Base-by-base conservation (phyloP, 345 rosid genomes). In the Excoecaria agallocha region DNA sequence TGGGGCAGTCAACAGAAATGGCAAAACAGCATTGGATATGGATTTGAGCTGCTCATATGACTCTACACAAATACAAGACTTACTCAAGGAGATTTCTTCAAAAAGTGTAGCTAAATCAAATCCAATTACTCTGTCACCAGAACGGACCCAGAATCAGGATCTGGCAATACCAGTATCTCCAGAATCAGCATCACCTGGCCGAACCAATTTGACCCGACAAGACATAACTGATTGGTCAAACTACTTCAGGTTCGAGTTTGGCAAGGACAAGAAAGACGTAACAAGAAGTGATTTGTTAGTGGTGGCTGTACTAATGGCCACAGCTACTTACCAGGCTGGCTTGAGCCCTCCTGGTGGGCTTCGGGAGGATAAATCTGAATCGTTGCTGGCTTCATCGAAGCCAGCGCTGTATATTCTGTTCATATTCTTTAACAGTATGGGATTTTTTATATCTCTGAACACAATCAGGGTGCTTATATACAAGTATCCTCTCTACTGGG, bases 331-430 rank as follows among this genome's bases (percentile, higher is more conserved):
- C 49, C 75, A 68, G 45, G 81, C 82, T 4, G 60, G 20, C 16
- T 71, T 85, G 20, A 66, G 63, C 64, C 85, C 85, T 9, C 71
- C 76, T 1, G 84, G 73, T 12, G 83, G 80, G 22, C 54, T 82
- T 45, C 58, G 60, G 24, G 77, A 75, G 7, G 35, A 20, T 57
- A 22, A 24, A 57, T 30, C 61, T 5, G 61, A 57, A 57, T 20
- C 61, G 3, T 57, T 57, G 37, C 15, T 57, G 61, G 61, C 61
- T 41, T 41, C 45, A 41, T 41, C 45, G 7, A 41, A 41, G 6
- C 45, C 45, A 5, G 6, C 3, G 45, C 45, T 41, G 45, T 41
- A 41, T 41, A 3, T 41, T 4, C 1, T 41, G 45, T 41, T 41
- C 45, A 41, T 41, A 41, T 41, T 41, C 45, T 41, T 41, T 41